phyloP scores from a whole-genome alignment of 169 alveolate species.

The Perkinsus olseni region DNA sequence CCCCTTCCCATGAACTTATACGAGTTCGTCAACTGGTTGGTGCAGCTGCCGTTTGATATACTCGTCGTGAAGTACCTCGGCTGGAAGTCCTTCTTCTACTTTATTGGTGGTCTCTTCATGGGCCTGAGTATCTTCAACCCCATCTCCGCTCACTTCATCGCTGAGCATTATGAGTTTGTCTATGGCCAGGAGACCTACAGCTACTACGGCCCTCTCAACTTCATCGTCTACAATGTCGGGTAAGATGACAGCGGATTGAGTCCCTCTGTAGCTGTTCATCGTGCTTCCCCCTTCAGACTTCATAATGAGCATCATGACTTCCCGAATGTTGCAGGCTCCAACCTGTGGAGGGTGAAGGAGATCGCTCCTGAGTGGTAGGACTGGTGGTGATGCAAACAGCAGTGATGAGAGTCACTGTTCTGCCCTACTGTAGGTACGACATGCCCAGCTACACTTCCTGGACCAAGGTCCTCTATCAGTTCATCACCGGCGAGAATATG shows the following conservation, averaged over 20 bases:
- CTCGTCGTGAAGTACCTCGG: constrained; percentile 25
- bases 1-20: constrained; percentile 31
- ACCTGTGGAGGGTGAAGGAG: constrained; percentile 11
- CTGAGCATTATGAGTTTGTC: constrained; percentile 57
- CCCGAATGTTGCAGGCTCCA: constrained; percentile 47
- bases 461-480: background rate
- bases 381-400: too few species aligned
- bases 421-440: background rate
- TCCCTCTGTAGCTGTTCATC: background rate
- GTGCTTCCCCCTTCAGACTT: background rate
- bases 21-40: constrained; percentile 37
- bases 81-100: constrained; percentile 32
- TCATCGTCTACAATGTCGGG: constrained; percentile 53
- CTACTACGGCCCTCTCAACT: constrained; percentile 58
- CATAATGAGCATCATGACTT: constrained; percentile 71
- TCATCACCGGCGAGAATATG: background rate
- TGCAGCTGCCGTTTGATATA: constrained; percentile 21
- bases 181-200: constrained; percentile 50
- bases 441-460: background rate
- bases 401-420: background rate
- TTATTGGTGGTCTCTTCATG: constrained; percentile 36
- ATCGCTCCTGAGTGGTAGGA: background rate
- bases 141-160: constrained; percentile 58
- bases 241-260: constrained; percentile 19
- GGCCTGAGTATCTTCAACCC: constrained; percentile 49